Evolutionary conservation across 208 protist species (phyloP).

Genomic region (Leishmania mexicana): DNA sequence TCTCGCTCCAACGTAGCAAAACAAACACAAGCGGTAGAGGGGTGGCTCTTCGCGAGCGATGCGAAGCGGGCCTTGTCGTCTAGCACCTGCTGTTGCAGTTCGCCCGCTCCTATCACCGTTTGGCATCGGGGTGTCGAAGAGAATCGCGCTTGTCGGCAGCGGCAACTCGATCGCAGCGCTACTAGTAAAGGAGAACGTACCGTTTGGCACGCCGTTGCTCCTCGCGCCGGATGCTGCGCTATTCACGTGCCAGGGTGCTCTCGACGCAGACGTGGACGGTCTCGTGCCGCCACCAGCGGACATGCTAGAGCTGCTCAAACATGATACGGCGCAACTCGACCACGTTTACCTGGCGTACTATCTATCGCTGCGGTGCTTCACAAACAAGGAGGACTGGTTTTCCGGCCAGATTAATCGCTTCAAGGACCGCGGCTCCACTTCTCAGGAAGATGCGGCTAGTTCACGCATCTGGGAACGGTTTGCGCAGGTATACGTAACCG

Average conservation of each 20-base stretch:
- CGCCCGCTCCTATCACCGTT: constrained; percentile 26
- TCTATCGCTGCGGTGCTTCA: constrained; percentile 29
- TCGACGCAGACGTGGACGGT: constrained; percentile 39
- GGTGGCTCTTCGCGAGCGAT: not conserved
- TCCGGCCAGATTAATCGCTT: constrained; percentile 18
- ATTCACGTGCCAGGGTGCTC: constrained; percentile 26
- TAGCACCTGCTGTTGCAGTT: not conserved
- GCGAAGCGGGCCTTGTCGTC: not conserved
- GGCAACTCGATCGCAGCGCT: not conserved
- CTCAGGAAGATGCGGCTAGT: not conserved
- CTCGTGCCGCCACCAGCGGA: constrained; percentile 38
- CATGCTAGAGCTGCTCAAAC: constrained; percentile 30
- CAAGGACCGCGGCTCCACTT: not conserved
- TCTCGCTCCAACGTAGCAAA: not conserved
- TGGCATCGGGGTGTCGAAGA: constrained; percentile 34
- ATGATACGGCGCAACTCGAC: constrained; percentile 14
- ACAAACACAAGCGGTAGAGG: not conserved
- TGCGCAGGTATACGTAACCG: constrained; percentile 26
- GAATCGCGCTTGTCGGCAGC: constrained; percentile 7
- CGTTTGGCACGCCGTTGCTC: constrained; percentile 12
- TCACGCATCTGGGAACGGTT: constrained; percentile 17
- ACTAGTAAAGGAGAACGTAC: constrained; percentile 1
- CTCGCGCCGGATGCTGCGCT: constrained; percentile 32
- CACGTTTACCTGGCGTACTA: constrained; percentile 33
- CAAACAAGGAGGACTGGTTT: constrained; percentile 21